Conservation (phyloP, 2,329 filamentous ascomycete species). For the Cyphellophora attinorum region DNA sequence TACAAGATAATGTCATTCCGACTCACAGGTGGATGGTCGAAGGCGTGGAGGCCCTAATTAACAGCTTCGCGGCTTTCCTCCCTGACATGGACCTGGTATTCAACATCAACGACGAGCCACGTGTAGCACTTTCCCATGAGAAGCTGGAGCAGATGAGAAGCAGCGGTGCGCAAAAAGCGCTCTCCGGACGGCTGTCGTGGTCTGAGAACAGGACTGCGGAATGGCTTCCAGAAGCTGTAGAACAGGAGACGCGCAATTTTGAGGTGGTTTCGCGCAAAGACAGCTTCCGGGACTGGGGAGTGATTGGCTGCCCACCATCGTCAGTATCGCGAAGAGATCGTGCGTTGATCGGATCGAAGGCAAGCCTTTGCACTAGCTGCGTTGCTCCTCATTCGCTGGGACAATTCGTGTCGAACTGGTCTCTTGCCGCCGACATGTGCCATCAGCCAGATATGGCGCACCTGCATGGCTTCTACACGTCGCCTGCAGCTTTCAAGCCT, state of each 20-base stretch:
- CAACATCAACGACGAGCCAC: conserved; percentile 52
- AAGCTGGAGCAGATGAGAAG: conserved; percentile 28
- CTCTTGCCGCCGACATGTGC: conserved; percentile 56
- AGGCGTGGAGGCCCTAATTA: conserved; percentile 44
- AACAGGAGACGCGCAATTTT: conserved; percentile 27
- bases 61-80: conserved; percentile 42
- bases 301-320: conserved; percentile 50
- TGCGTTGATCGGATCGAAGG: conserved; percentile 38
- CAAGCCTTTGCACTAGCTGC: conserved; percentile 56
- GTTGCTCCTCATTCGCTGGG: conserved; percentile 54
- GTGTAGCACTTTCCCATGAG: conserved; percentile 45
- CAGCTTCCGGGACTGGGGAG: conserved; percentile 32
- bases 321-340: conserved; percentile 48
- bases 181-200: conserved; percentile 21
- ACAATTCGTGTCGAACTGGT: conserved; percentile 59
- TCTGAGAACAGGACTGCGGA: conserved; percentile 25
- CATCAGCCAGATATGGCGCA: conserved; percentile 66
- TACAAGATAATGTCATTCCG: conserved; percentile 41
- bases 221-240: conserved; percentile 30
- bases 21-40: conserved; percentile 52
- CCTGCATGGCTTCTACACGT: conserved; percentile 64
- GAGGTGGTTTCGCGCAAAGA: conserved; percentile 29
- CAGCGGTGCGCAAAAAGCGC: conserved; percentile 15
- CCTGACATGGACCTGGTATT: conserved; percentile 57
- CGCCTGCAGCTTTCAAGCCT: conserved; percentile 51